Base-by-base conservation (phyloP, 2,329 filamentous ascomycete genomes). In the Cladosporium cucumerinum region DNA sequence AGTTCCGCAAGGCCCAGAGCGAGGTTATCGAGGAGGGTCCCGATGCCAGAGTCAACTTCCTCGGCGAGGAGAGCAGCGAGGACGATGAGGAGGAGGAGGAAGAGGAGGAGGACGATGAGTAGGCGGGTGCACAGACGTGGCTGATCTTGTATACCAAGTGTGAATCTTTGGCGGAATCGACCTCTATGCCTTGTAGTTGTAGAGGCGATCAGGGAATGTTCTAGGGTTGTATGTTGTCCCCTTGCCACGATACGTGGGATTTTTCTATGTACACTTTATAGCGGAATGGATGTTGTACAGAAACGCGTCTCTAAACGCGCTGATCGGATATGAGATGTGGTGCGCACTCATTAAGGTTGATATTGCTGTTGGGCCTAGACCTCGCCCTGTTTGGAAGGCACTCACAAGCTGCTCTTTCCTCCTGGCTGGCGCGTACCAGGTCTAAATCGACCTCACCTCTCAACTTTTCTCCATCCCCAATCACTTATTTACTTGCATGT, bases 1-100 rank as follows among this genome's bases (percentile, higher is more conserved):
- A 81, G 48, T 78, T 88, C 67, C 78, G 84, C 61, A 72, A 72
- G 8, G 63, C 70, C 23, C 74, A 76, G 68, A 66, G 57, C 21
- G 67, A 72, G 57, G 65, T 70, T 58, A 59, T 71, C 21, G 69
- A 72, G 65, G 66, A 73, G 26, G 76, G 76, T 68, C 72, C 74
- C 69, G 70, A 71, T 64, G 72, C 70, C 46, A 74, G 70, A 65
- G 73, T 72, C 52, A 70, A 68, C 25, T 72, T 67, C 54, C 65
- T 72, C 52, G 72, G 69, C 2, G 64, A 65, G n/a, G 71, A 73
- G 65, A 72, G 71, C 18, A 71, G 72, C 23, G 71, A 72, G 43
- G 72, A 73, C 23, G 72, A 73, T 23, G 70, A 73, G 36, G 70
- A 70, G 43, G 68, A 67, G 48, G 55, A 64, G n/a, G 63, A 59